Percentiles rank a stretch among this genome's conserved stretches.
Conservation (phyloP, 306 rosid genomes). For the Cotoneaster glaucophyllus region DNA sequence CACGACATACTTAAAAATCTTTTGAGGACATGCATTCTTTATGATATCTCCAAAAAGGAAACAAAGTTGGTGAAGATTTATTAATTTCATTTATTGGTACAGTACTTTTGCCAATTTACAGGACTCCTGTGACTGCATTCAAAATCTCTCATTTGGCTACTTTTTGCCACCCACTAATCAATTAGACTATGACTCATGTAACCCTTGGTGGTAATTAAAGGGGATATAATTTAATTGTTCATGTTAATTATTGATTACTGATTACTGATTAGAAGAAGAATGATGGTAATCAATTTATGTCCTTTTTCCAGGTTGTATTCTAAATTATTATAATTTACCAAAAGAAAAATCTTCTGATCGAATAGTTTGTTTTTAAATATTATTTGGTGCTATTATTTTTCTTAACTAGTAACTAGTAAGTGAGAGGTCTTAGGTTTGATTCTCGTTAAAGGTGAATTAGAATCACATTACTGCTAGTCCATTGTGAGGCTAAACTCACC, state of each 20-base stretch:
- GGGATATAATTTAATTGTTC: not conserved
- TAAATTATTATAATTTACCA: too few relatives aligned
- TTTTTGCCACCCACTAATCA: conserved; percentile 1
- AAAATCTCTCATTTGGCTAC: conserved; percentile 21
- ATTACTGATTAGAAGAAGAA: not conserved
- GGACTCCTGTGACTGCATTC: conserved; percentile 67
- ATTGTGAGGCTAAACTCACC: too few relatives aligned
- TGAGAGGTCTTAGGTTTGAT: too few relatives aligned
- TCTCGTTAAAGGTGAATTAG: too few relatives aligned
- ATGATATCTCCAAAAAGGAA: conserved; percentile 26
- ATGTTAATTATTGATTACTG: not conserved
- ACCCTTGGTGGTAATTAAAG: not conserved
- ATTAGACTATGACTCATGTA: not conserved
- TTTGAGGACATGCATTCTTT: not conserved
- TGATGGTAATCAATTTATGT: too few relatives aligned
- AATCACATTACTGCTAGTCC: too few relatives aligned
- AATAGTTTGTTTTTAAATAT: too few relatives aligned
- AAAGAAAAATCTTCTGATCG: too few relatives aligned
- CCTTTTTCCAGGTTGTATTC: too few relatives aligned
- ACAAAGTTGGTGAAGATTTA: conserved; percentile 29
- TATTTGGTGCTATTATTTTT: too few relatives aligned
- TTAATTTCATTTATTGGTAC: conserved; percentile 41
- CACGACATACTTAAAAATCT: fast-evolving
- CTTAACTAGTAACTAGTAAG: too few relatives aligned
- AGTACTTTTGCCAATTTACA: conserved; percentile 22